Evolutionary conservation across 768 basidiomycete species (phyloP).

Genomic region (Suillus bovinus): DNA sequence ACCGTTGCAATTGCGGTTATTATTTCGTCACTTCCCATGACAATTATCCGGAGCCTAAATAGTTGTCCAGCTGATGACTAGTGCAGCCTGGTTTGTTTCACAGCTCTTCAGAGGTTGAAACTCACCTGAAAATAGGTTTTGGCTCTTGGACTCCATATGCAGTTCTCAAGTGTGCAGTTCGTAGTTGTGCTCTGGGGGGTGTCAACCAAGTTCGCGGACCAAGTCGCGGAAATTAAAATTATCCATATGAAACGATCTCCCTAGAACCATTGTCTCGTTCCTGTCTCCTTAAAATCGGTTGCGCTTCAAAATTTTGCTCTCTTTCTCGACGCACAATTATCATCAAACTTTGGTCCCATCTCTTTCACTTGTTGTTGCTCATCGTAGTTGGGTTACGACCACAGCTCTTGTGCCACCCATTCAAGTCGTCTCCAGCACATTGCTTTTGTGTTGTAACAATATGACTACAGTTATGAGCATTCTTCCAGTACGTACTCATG

Average conservation of each 20-base stretch:
- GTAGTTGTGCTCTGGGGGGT: neutral
- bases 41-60: neutral
- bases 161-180: neutral
- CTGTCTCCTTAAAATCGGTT: neutral
- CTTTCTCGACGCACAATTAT: neutral
- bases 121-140: neutral
- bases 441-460: neutral
- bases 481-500: neutral
- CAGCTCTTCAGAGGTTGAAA: neutral
- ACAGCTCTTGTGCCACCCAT: neutral
- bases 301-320: neutral
- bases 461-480: neutral
- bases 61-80: neutral
- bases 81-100: neutral
- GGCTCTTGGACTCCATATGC: neutral
- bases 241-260: neutral
- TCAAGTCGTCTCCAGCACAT: neutral
- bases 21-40: constrained; percentile 5
- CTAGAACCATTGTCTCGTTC: neutral
- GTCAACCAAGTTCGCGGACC: neutral
- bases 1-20: neutral
- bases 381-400: neutral
- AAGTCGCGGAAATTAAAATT: constrained; percentile 3
- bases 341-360: neutral
- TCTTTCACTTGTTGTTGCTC: neutral